These are phyloP conservation scores for Candida sanyaensis DNA, from an alignment of 1,139 yeast species.

Conservation along the genomic window DNA sequence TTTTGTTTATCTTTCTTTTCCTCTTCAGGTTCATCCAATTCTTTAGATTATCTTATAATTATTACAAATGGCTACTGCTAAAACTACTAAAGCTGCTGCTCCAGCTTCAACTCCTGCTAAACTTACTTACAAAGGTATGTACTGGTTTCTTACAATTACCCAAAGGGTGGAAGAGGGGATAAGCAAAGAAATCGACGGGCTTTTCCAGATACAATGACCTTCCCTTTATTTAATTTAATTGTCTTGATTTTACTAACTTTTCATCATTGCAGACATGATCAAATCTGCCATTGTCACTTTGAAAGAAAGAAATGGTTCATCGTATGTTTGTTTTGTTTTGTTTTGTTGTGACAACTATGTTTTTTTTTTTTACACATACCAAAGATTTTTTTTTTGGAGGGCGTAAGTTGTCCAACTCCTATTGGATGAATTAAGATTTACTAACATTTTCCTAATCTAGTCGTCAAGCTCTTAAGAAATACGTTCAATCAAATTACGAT, in stretches of 20 bases:
- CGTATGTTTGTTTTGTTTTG: slow-evolving; percentile 36
- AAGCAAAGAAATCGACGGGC: slow-evolving; percentile 2
- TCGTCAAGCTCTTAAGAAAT: slow-evolving; percentile 77
- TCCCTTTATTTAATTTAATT: not conserved
- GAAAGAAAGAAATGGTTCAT: slow-evolving; percentile 83
- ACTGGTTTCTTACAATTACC: not conserved
- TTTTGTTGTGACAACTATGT: slow-evolving; percentile 4
- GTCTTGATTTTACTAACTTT: slow-evolving; percentile 17
- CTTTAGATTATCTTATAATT: not conserved
- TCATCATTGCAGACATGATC: slow-evolving; percentile 58
- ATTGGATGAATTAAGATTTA: not conserved
- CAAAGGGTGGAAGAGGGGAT: slow-evolving; percentile 2
- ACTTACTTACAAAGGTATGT: slow-evolving; percentile 55
- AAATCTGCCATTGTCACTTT: slow-evolving; percentile 69
- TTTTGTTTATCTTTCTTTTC: not conserved
- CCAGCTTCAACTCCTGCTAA: slow-evolving; percentile 36
- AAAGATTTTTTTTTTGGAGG: not conserved
- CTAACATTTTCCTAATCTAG: slow-evolving; percentile 23
- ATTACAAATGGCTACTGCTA: slow-evolving; percentile 26
- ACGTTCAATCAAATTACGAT: slow-evolving; percentile 62
- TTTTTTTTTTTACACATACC: not conserved
- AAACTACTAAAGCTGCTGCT: slow-evolving; percentile 24
- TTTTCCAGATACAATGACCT: not conserved
- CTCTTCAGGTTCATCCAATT: not conserved
- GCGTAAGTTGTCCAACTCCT: not conserved